Conservation (phyloP, 257 asterid genomes). For the Linderniella brevidens region DNA sequence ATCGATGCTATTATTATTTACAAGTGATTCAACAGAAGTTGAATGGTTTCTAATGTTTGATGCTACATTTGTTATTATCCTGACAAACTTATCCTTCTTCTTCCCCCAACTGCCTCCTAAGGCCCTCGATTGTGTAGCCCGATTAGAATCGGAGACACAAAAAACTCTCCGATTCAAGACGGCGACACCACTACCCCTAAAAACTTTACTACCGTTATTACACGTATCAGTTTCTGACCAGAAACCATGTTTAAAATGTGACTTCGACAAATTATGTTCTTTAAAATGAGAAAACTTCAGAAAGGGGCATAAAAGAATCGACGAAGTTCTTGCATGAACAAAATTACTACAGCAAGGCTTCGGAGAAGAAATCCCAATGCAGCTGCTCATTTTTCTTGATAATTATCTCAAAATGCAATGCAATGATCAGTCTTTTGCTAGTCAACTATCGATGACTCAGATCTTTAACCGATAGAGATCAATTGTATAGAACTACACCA, state of each 20-base stretch:
- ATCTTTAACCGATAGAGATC: conserved; percentile 1
- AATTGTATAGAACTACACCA: not conserved
- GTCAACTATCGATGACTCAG: conserved; percentile 2
- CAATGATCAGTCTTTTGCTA: conserved; percentile 3
- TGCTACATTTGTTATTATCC: conserved; percentile 36
- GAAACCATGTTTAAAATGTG: conserved; percentile 17
- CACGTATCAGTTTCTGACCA: conserved; percentile 4
- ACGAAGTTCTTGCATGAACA: conserved; percentile 28
- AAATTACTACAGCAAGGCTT: conserved; percentile 38
- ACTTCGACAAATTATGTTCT: conserved; percentile 24
- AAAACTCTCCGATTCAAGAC: conserved; percentile 29
- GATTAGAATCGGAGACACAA: conserved; percentile 33
- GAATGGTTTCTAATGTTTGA: conserved; percentile 50
- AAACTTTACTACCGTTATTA: conserved; percentile 9
- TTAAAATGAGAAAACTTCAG: conserved; percentile 15
- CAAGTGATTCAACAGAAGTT: conserved; percentile 33
- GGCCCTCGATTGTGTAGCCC: conserved; percentile 25
- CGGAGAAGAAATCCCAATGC: conserved; percentile 40
- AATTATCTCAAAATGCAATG: conserved; percentile 7
- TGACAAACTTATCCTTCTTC: conserved; percentile 14
- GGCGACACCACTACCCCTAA: conserved; percentile 21
- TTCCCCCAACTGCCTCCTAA: conserved; percentile 18
- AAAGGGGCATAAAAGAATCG: conserved; percentile 32
- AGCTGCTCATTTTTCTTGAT: conserved; percentile 25
- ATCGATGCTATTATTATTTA: conserved; percentile 31